Conservation (phyloP, 2,329 filamentous ascomycete genomes). For the Diaporthe sp. region DNA sequence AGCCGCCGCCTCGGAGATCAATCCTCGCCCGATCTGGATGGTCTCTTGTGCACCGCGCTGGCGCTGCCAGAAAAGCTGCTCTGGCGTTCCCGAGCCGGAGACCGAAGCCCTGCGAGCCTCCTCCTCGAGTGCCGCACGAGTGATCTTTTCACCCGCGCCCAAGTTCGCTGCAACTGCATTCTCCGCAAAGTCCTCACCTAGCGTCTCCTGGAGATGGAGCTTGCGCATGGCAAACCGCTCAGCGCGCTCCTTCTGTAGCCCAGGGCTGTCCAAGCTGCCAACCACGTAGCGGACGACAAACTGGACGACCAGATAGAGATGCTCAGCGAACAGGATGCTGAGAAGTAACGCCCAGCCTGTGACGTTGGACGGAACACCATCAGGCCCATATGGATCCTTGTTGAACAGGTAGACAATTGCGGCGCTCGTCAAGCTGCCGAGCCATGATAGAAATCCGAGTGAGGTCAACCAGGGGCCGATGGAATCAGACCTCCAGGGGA, state of each 20-base stretch:
- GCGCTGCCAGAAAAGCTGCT: conserved; percentile 71
- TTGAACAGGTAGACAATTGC: conserved; percentile 92
- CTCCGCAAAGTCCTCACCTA: conserved; percentile 67
- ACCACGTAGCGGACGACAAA: conserved; percentile 78
- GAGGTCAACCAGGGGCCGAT: conserved; percentile 94
- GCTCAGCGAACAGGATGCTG: conserved; percentile 86
- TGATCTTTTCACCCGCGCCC: conserved; percentile 70
- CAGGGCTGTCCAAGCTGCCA: conserved; percentile 84
- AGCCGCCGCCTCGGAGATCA: conserved; percentile 59
- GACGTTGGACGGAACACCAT: conserved; percentile 76
- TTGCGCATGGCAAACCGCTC: conserved; percentile 86
- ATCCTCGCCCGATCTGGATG: conserved; percentile 63
- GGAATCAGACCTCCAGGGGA: conserved; percentile 89
- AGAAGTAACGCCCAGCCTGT: conserved; percentile 84
- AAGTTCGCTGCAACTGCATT: conserved; percentile 58
- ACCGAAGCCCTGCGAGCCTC: conserved; percentile 64
- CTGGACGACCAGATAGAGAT: conserved; percentile 85
- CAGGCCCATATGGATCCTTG: conserved; percentile 71
- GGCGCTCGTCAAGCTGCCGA: conserved; percentile 87
- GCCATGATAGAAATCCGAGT: conserved; percentile 90
- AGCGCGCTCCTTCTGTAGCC: conserved; percentile 84
- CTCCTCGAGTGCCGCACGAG: conserved; percentile 72
- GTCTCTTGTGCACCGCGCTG: conserved; percentile 68
- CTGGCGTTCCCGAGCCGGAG: conserved; percentile 59
- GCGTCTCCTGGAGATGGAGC: conserved; percentile 78